Base-by-base conservation (phyloP, 1,139 yeast species). In the Pichia sp. region DNA sequence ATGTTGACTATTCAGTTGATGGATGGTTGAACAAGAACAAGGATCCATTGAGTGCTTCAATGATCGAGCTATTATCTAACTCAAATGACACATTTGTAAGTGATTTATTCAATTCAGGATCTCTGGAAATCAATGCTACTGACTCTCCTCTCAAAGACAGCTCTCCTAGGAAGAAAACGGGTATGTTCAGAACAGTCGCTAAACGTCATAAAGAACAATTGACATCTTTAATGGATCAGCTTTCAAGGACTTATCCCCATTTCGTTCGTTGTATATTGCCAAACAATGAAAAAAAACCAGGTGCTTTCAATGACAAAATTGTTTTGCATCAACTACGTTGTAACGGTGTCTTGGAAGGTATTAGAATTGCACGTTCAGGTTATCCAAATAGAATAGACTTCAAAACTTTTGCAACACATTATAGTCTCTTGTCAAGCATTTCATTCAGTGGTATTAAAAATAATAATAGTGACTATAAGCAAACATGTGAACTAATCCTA, bases 271-370 rank as follows among this genome's bases (percentile, higher is more conserved):
- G 99, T 70, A 95, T 95, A 54, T 75, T 95, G 50, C 99, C 99
- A 8, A 95, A 95, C 65, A 82, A 82, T 60, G 75, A 79, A 42
- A 92, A 93, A 67, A 77, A 76, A 56, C 84, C 97, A 0, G 81
- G 80, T 49, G 75, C 77, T 50, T 86, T 93, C 65, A 92, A 90
- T 64, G 89, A 87, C 64, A 74, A 72, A 34, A 73, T 95, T 45
- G 96, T 95, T 4, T 74, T 93, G 52, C 93, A 88, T 57, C 99
- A 95, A 71, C 76, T 95, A 58, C 78, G 97, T 59, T 95, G 98
- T 68, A 95, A 95, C 68, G 99, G 99, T 78, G 99, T 95, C 13
- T 74, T 95, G 51, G 99, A 95, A 75, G 99, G 99, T 60, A 95
- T 95, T 46, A 79, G 99, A 70, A 93, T 95, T 59, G 96, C 98